Conservation (phyloP, 495 filamentous ascomycete species). For the Podospora bellae-mahoneyi region DNA sequence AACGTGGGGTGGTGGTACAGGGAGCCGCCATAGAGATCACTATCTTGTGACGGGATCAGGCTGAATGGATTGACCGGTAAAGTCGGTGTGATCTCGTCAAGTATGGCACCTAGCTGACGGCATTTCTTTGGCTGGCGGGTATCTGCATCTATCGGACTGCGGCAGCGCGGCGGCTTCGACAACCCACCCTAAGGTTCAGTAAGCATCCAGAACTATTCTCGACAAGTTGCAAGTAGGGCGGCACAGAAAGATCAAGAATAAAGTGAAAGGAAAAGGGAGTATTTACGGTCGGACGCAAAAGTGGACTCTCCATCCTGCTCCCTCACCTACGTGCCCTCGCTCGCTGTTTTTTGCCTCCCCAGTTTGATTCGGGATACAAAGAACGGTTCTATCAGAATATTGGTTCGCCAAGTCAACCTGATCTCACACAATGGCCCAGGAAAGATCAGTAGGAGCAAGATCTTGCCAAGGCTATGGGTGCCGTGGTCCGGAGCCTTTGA, state of each 20-base stretch:
- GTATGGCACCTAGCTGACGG: background rate
- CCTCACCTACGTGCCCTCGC: background rate
- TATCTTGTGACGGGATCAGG: background rate
- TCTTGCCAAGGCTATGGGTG: background rate
- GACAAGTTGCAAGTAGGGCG: background rate
- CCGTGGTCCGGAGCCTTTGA: background rate
- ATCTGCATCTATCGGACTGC: slow-evolving; percentile 4
- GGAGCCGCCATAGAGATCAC: background rate
- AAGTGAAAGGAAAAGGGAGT: background rate
- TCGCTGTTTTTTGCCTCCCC: background rate
- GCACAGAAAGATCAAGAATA: background rate
- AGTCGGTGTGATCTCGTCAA: background rate
- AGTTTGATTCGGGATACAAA: background rate
- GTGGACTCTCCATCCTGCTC: background rate
- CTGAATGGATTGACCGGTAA: background rate
- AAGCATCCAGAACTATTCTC: background rate
- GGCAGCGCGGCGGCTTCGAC: background rate
- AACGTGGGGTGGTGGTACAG: background rate
- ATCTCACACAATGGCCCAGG: background rate
- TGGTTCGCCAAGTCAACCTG: background rate
- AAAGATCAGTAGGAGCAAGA: background rate
- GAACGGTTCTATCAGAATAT: background rate
- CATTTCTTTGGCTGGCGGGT: slow-evolving; percentile 10
- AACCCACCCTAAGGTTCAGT: background rate
- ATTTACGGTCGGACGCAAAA: background rate